Conservation (phyloP, 768 basidiomycete genomes). For the Trametes elegans region DNA sequence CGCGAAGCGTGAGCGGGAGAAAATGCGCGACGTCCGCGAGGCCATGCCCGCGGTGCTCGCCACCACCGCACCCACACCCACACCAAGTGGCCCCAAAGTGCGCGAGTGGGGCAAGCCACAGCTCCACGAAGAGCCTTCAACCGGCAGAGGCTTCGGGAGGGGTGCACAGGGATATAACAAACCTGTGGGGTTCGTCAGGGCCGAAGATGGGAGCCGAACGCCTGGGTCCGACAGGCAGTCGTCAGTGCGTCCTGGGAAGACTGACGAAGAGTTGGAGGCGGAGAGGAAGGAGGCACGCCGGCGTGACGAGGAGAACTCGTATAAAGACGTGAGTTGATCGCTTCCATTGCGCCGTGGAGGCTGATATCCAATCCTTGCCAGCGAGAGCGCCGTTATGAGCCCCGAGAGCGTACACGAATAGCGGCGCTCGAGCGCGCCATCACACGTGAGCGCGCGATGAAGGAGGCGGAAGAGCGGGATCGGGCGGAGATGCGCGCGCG, state of each 20-base stretch:
- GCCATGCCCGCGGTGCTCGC: constrained; percentile 35
- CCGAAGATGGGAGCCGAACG: constrained; percentile 43
- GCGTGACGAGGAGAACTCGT: constrained; percentile 80
- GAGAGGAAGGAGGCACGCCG: constrained; percentile 74
- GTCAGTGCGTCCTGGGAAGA: constrained; percentile 35
- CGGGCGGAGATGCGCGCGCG: constrained; percentile 74
- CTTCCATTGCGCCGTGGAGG: too few species aligned
- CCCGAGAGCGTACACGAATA: constrained; percentile 81
- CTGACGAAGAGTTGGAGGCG: constrained; percentile 86
- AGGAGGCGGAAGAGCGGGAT: constrained; percentile 79
- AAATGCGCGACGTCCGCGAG: constrained; percentile 73
- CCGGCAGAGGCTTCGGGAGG: constrained; percentile 54
- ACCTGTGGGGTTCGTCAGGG: constrained; percentile 82
- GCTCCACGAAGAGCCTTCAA: constrained; percentile 21
- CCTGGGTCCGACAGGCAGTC: constrained; percentile 30
- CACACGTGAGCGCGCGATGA: constrained; percentile 64
- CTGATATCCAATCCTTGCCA: constrained; percentile 31
- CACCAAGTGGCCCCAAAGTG: constrained; percentile 75
- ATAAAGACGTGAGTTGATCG: constrained; percentile 69
- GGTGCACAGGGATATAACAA: constrained; percentile 76
- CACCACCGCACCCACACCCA: too few species aligned
- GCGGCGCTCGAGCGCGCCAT: constrained; percentile 74
- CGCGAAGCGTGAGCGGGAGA: constrained; percentile 87
- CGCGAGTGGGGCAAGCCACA: constrained; percentile 80
- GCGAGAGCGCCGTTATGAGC: constrained; percentile 94